Evolutionary conservation across 2,329 filamentous ascomycete genomes (phyloP).

Genomic region (Lasiodiplodia sp.): DNA sequence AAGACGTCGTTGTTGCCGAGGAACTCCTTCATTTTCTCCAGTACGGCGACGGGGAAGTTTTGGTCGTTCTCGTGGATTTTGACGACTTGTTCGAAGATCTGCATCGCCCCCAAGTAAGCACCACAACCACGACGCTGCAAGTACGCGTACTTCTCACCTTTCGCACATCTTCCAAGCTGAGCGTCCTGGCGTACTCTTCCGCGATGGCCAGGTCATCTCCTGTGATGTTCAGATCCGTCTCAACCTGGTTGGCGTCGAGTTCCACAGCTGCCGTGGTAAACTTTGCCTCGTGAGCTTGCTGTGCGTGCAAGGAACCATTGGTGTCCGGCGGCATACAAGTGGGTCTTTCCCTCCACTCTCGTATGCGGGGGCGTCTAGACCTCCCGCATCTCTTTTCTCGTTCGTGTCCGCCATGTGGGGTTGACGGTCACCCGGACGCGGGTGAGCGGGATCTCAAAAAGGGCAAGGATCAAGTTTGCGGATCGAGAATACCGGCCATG

Average conservation of each 20-base stretch:
- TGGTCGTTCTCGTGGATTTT: slow-evolving; percentile 55
- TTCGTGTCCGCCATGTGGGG: background rate
- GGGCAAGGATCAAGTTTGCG: background rate
- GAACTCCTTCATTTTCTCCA: slow-evolving; percentile 53
- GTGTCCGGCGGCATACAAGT: background rate
- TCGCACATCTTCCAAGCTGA: slow-evolving; percentile 28
- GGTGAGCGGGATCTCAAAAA: background rate
- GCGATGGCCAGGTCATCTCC: slow-evolving; percentile 30
- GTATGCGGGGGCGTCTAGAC: background rate
- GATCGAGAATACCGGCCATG: background rate
- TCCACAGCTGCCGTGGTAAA: background rate
- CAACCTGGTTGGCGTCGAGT: slow-evolving; percentile 13
- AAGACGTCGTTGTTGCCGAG: slow-evolving; percentile 55
- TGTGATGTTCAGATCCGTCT: slow-evolving; percentile 29
- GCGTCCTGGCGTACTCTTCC: slow-evolving; percentile 22
- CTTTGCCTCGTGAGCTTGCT: background rate
- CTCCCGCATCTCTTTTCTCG: background rate
- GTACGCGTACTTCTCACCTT: background rate
- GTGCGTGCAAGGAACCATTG: background rate
- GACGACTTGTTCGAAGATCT: slow-evolving; percentile 42
- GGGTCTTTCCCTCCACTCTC: background rate
- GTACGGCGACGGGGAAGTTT: slow-evolving; percentile 55
- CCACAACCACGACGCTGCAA: too few relatives aligned
- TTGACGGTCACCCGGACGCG: background rate
- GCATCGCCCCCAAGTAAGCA: background rate